Evolutionary conservation across 1,284 basidiomycete genomes (phyloP).

Genomic region (Coriolopsis trogii): DNA sequence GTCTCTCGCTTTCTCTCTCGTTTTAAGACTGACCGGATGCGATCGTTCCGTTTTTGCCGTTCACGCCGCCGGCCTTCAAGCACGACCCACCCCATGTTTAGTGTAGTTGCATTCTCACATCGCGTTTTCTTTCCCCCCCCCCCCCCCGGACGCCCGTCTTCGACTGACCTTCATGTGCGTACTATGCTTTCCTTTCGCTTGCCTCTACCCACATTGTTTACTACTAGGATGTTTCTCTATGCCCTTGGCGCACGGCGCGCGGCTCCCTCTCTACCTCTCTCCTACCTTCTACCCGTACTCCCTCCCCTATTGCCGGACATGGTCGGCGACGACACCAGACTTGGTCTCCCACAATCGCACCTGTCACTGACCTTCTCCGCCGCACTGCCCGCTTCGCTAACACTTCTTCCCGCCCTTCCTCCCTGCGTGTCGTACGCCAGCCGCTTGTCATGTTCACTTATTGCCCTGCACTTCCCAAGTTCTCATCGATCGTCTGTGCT

Average conservation of each 20-base stretch:
- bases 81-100: too few relatives aligned
- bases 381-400: background rate
- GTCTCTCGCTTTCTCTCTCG: background rate
- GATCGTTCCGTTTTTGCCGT: background rate
- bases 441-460: background rate
- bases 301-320: background rate
- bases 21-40: background rate
- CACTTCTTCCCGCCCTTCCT: background rate
- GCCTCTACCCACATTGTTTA: background rate
- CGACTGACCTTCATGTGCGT: background rate
- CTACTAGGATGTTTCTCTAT: constrained; percentile 1
- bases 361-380: background rate
- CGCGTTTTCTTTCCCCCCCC: background rate
- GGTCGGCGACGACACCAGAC: too few relatives aligned
- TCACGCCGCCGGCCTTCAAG: background rate
- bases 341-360: background rate
- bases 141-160: background rate
- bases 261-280: background rate
- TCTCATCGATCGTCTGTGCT: background rate
- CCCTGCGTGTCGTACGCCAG: background rate
- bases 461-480: background rate
- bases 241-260: background rate
- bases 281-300: background rate
- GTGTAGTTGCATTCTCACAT: background rate
- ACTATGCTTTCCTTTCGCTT: background rate